Evolutionary conservation across 2,329 filamentous ascomycete species (phyloP).

Genomic region (Colletotrichum magnum): DNA sequence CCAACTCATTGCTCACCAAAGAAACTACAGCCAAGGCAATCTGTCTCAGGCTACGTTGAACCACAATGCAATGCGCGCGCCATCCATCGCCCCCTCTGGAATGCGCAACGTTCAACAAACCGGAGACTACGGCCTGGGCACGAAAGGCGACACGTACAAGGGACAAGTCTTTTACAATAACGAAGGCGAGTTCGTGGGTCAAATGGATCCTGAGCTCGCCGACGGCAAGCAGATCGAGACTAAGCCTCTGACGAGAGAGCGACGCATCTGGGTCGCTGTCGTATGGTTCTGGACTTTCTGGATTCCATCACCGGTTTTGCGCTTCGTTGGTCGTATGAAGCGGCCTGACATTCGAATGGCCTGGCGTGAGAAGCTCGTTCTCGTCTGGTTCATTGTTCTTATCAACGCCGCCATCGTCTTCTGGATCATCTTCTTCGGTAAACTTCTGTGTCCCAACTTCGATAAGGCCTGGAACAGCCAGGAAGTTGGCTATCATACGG

Average conservation of each 20-base stretch:
- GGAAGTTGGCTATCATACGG: constrained; percentile 80
- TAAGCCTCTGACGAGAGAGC: constrained; percentile 71
- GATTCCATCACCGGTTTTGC: constrained; percentile 89
- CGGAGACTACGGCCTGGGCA: constrained; percentile 91
- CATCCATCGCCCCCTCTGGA: constrained; percentile 73
- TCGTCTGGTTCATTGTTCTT: constrained; percentile 84
- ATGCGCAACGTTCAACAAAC: constrained; percentile 64
- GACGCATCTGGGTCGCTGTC: constrained; percentile 84
- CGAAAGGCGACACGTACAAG: constrained; percentile 84
- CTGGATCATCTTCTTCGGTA: constrained; percentile 91
- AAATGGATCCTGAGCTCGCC: constrained; percentile 83
- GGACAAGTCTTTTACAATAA: constrained; percentile 81
- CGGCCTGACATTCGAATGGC: constrained; percentile 96
- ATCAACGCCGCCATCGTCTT: constrained; percentile 89
- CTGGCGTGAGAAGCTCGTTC: constrained; percentile 94
- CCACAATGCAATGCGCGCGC: constrained; percentile 60
- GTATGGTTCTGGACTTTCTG: constrained; percentile 94
- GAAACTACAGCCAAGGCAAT: constrained; percentile 70
- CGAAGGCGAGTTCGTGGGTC: constrained; percentile 77
- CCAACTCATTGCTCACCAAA: constrained; percentile 74
- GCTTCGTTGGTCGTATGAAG: constrained; percentile 93
- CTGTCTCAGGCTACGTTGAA: constrained; percentile 67
- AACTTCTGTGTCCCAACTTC: constrained; percentile 88
- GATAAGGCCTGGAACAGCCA: constrained; percentile 87
- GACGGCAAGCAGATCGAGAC: constrained; percentile 83